These are phyloP conservation scores for Dujonia santamariae DNA, from an alignment of 1,139 yeast genomes.

Conservation along the genomic window DNA sequence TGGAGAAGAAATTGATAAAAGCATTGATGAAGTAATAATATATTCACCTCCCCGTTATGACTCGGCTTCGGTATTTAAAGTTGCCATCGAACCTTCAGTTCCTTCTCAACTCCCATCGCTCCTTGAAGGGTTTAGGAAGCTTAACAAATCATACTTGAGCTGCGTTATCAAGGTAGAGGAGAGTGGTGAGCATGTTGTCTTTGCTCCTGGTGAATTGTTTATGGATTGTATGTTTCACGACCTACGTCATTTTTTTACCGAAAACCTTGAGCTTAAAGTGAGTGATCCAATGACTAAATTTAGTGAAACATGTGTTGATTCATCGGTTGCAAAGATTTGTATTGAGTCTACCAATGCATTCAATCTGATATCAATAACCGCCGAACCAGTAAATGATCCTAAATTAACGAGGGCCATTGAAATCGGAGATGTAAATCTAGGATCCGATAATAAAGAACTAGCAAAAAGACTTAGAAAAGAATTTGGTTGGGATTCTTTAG, in stretches of 20 bases:
- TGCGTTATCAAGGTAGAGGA: conserved; percentile 72
- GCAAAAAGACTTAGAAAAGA: conserved; percentile 54
- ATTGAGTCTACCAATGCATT: conserved; percentile 54
- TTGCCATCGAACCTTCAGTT: conserved; percentile 77
- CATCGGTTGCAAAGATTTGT: conserved; percentile 62
- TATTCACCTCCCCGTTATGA: conserved; percentile 31
- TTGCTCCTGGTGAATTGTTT: conserved; percentile 86
- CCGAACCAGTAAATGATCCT: conserved; percentile 65
- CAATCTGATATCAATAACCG: conserved; percentile 64
- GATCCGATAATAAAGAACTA: conserved; percentile 32
- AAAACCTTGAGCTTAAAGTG: conserved; percentile 64
- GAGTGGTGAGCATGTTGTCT: conserved; percentile 79
- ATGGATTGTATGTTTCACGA: conserved; percentile 84
- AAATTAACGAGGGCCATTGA: conserved; percentile 58
- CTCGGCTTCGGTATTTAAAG: conserved; percentile 63
- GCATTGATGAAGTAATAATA: conserved; percentile 17
- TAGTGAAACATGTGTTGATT: conserved; percentile 70
- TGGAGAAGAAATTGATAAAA: background rate
- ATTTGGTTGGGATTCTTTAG: conserved; percentile 80
- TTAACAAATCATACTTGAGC: conserved; percentile 65
- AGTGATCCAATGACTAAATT: conserved; percentile 84
- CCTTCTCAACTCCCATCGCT: conserved; percentile 79
- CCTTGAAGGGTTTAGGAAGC: conserved; percentile 61
- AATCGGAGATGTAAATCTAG: conserved; percentile 39
- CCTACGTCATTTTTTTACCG: conserved; percentile 58